Conservation (phyloP, 2,329 filamentous ascomycete species). For the Ophiocordyceps camponoti-rufipedis region DNA sequence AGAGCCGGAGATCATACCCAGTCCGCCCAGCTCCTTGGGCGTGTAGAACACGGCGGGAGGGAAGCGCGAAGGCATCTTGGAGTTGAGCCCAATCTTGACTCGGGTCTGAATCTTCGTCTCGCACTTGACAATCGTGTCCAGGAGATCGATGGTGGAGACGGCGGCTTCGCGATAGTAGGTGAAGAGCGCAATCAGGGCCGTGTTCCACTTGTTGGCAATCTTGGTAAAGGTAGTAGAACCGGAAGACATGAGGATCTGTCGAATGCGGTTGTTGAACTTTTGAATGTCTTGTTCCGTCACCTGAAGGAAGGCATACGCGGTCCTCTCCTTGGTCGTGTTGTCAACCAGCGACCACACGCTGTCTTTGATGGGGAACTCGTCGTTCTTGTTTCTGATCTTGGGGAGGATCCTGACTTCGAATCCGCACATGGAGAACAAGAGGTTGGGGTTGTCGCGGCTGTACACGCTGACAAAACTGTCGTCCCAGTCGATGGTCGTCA, state of each 20-base stretch:
- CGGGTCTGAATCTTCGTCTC: slow-evolving; percentile 98
- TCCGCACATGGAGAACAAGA: slow-evolving; percentile 94
- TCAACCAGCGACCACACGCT: slow-evolving; percentile 97
- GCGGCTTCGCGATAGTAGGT: slow-evolving; percentile 97
- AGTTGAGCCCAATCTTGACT: slow-evolving; percentile 97
- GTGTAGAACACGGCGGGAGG: slow-evolving; percentile 98
- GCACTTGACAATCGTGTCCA: slow-evolving; percentile 97
- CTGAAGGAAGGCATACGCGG: slow-evolving; percentile 91
- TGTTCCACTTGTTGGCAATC: slow-evolving; percentile 99
- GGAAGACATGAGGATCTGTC: slow-evolving; percentile 97
- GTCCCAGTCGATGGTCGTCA: slow-evolving; percentile 98
- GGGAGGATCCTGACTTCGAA: slow-evolving; percentile 95
- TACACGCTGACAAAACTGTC: slow-evolving; percentile 98
- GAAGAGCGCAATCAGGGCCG: slow-evolving; percentile 87
- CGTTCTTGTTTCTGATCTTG: slow-evolving; percentile 85
- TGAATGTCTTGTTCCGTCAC: slow-evolving; percentile 96
- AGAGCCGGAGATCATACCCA: slow-evolving; percentile 97
- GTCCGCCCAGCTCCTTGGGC: slow-evolving; percentile 87
- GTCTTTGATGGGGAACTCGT: slow-evolving; percentile 94
- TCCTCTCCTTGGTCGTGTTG: slow-evolving; percentile 91
- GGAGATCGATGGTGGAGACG: slow-evolving; percentile 79
- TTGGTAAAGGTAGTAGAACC: slow-evolving; percentile 99
- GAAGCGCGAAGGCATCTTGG: slow-evolving; percentile 98
- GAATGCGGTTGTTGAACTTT: slow-evolving; percentile 98
- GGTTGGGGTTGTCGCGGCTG: slow-evolving; percentile 90